Percentiles rank a stretch among this genome's conserved stretches.
These are phyloP conservation scores for Akanthomyces dipterigenus DNA, from an alignment of 2,329 filamentous ascomycete genomes.

Conservation along the genomic window DNA sequence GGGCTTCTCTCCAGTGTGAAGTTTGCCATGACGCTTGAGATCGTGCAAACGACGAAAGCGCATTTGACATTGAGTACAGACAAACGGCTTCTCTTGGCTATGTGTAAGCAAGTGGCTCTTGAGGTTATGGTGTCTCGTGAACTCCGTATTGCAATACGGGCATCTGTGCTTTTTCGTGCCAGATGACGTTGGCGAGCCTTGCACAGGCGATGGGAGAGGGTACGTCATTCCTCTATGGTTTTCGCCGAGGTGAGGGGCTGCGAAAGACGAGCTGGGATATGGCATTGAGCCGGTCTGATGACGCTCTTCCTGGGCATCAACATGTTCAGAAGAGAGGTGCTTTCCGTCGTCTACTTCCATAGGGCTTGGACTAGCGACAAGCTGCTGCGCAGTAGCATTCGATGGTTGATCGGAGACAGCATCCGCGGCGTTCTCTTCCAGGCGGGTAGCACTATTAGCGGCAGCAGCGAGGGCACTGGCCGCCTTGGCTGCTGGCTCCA, in stretches of 20 bases:
- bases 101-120: constrained; percentile 97
- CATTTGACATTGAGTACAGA: constrained; percentile 88
- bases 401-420: constrained; percentile 38
- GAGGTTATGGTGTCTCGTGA: constrained; percentile 93
- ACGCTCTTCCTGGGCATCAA: constrained; percentile 45
- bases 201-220: constrained; percentile 42
- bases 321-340: constrained; percentile 29
- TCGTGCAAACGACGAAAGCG: constrained; percentile 91
- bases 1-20: constrained; percentile 92
- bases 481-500: constrained; percentile 35
- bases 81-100: constrained; percentile 95
- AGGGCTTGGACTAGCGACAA: constrained; percentile 44
- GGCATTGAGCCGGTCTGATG: constrained; percentile 44
- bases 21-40: constrained; percentile 89
- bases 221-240: constrained; percentile 51
- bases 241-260: constrained; percentile 35
- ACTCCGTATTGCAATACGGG: constrained; percentile 92
- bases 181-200: constrained; percentile 51
- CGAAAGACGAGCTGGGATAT: constrained; percentile 46
- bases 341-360: constrained; percentile 46
- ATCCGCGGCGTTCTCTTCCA: constrained; percentile 31
- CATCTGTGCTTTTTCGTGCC: constrained; percentile 86
- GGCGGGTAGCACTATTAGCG: constrained; percentile 26
- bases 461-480: constrained; percentile 27
- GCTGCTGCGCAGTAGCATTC: constrained; percentile 32